These are phyloP conservation scores for Diplosphaera chodatii DNA, from an alignment of 139 green algal species.

Conservation along the genomic window DNA sequence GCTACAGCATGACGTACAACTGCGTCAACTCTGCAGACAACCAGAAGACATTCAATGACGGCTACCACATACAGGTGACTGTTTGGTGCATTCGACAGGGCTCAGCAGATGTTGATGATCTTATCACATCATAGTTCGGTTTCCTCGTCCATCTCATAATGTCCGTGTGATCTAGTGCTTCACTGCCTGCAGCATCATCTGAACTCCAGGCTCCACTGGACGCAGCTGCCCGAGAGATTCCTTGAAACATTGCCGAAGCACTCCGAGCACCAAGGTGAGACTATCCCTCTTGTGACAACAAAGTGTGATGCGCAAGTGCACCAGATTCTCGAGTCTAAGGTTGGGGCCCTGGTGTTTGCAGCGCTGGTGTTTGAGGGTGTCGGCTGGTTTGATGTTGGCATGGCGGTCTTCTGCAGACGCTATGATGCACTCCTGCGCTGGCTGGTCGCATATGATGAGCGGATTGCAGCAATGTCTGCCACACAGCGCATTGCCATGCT, in stretches of 20 bases:
- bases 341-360: constrained; percentile 26
- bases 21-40: constrained; percentile 72
- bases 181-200: constrained; percentile 83
- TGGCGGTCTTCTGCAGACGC: constrained; percentile 51
- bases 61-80: constrained; percentile 11
- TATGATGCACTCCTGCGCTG: constrained; percentile 28
- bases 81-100: no score
- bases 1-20: constrained; percentile 76
- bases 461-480: neutral
- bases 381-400: constrained; percentile 70
- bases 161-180: constrained; percentile 77
- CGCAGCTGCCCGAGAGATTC: constrained; percentile 56
- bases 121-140: no score
- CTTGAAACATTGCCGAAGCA: constrained; percentile 52
- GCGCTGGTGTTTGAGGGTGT: constrained; percentile 54
- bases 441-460: neutral
- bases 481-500: neutral
- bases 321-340: no score
- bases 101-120: no score
- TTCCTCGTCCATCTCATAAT: neutral
- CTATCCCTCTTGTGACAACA: no score
- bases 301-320: no score
- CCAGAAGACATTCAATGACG: constrained; percentile 78
- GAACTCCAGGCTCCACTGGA: constrained; percentile 80
- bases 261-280: constrained; percentile 42